phyloP scores from a whole-genome alignment of 2,329 filamentous ascomycete genomes.

The Pseudogymnoascus sp. region DNA sequence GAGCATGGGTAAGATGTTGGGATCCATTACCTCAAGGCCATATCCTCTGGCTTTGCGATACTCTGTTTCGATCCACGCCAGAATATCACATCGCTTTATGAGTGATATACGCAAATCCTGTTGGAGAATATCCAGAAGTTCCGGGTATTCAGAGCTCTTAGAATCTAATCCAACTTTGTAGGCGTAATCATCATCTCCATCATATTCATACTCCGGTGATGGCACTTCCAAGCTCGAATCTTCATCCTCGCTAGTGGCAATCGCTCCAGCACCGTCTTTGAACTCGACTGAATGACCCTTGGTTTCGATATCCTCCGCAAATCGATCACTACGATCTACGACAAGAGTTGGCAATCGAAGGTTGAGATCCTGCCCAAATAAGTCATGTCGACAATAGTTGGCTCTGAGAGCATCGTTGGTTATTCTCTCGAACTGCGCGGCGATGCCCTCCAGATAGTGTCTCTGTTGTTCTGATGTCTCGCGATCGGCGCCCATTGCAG shows the following conservation, averaged over 20 bases:
- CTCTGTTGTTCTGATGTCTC: conserved; percentile 38
- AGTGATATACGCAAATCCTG: background rate
- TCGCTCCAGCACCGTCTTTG: background rate
- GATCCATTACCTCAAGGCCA: background rate
- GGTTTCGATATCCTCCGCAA: background rate
- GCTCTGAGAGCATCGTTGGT: background rate
- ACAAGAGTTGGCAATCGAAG: conserved; percentile 7
- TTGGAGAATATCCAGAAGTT: background rate
- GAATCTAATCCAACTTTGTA: background rate
- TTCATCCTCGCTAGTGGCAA: too few relatives aligned
- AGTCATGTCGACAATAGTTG: background rate
- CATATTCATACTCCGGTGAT: too few relatives aligned
- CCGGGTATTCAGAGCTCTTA: background rate
- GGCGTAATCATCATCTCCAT: too few relatives aligned
- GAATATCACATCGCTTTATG: background rate
- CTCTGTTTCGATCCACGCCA: conserved; percentile 5
- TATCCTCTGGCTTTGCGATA: conserved; percentile 8
- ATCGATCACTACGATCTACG: background rate
- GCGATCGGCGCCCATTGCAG: conserved; percentile 39
- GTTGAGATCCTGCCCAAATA: background rate
- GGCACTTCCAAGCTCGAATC: too few relatives aligned
- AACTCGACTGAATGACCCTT: conserved; percentile 2
- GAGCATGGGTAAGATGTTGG: background rate
- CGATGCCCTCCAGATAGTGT: conserved; percentile 29
- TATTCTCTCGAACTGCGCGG: background rate